Base-by-base conservation (phyloP, 306 rosid genomes). In the Dryas alaskensis region DNA sequence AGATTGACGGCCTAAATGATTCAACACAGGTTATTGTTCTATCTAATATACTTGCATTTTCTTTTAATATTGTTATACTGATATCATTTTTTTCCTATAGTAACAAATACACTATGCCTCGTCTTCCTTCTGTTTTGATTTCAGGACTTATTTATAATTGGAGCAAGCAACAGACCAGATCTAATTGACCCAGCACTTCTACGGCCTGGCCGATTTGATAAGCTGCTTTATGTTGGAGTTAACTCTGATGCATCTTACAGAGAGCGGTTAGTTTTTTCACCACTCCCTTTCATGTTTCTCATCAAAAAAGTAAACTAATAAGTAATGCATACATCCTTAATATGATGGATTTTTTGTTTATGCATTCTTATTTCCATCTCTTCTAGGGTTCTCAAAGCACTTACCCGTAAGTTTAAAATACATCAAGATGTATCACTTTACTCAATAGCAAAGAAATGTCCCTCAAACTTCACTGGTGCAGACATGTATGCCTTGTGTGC, bases 151-250 rank as follows among this genome's bases (percentile, higher is more conserved):
- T 94, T 94, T 83, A 89, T 94, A 65, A 94, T 94, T 54, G 99
- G 99, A 45, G 97, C 99, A 77, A 92, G 99, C 80, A 94, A 94
- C 82, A 91, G 99, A 79, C 97, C 99, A 10, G 99, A 94, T 84
- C 84, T 94, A 80, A 94, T 94, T 69, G 99, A 94, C 80, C 87
- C 97, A 39, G 97, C 99, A 76, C 99, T 94, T 80, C 53, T 89
- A 60, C 97, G 93, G 66, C 97, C 97, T 22, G 97, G 99, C 68
- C 85, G 97, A 81, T 94, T 94, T 78, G 99, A 94, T 84, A 94
- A 94, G 81, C 86, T 92, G 79, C 81, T 89, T 53, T 94, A 92
- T 76, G 91, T 92, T 78, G 99, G 99, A 81, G 96, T 94, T 55
- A 86, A 85, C 81, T 86, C 99, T 27, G 95, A 94, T 61, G 89